Evolutionary conservation across 1,139 yeast genomes (phyloP).

Genomic region (Ogataea hybrid): DNA sequence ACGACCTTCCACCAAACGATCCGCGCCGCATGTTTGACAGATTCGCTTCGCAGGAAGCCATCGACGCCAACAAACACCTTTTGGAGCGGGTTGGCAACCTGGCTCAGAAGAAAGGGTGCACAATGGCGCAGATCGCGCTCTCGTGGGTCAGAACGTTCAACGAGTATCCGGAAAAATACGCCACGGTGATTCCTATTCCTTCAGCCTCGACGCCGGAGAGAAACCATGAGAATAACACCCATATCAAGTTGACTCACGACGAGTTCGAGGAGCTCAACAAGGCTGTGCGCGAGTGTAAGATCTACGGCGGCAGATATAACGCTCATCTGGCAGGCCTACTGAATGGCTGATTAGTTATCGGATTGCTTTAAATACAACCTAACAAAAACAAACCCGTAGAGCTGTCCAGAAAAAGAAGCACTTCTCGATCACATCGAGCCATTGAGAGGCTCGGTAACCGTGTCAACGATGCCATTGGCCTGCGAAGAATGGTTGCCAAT

Average conservation of each 20-base stretch:
- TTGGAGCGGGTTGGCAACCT: constrained; percentile 44
- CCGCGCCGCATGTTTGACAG: constrained; percentile 50
- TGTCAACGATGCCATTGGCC: constrained; percentile 14
- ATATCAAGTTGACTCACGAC: constrained; percentile 45
- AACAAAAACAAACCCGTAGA: background rate
- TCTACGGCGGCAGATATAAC: constrained; percentile 53
- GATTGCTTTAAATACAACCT: background rate
- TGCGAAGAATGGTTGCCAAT: constrained; percentile 14
- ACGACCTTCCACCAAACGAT: constrained; percentile 53
- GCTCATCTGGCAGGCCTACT: background rate
- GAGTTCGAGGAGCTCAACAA: constrained; percentile 52
- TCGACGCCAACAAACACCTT: constrained; percentile 49
- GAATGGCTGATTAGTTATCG: background rate
- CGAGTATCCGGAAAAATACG: constrained; percentile 34
- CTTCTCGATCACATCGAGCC: constrained; percentile 4
- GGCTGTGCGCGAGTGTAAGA: constrained; percentile 38
- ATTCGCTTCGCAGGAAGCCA: constrained; percentile 52
- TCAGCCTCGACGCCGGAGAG: constrained; percentile 61
- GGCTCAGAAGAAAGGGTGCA: constrained; percentile 43
- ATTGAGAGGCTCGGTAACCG: constrained; percentile 13
- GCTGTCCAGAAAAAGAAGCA: background rate
- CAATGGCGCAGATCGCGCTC: constrained; percentile 68
- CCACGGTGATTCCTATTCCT: constrained; percentile 77
- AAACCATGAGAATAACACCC: constrained; percentile 56
- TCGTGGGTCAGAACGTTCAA: constrained; percentile 58